phyloP scores from a whole-genome alignment of 2,329 filamentous ascomycete genomes.

The Nigrospora sphaerica region DNA sequence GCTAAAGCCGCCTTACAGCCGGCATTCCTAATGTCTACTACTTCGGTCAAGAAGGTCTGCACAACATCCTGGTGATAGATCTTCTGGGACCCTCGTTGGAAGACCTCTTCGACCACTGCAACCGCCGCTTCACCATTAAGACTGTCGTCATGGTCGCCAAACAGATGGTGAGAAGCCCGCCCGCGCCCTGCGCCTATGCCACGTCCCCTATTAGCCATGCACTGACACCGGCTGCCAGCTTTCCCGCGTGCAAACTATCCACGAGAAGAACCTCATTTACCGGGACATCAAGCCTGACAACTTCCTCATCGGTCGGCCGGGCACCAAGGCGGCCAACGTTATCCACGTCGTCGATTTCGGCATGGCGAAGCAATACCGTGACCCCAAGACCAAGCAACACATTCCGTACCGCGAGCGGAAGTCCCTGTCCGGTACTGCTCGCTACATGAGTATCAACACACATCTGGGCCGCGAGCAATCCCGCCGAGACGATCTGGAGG shows the following conservation, averaged over 20 bases:
- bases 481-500: conserved; percentile 90
- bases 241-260: conserved; percentile 85
- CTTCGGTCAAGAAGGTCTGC: conserved; percentile 95
- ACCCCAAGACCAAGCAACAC: conserved; percentile 98
- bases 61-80: conserved; percentile 98
- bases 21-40: conserved; percentile 99
- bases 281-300: conserved; percentile 99
- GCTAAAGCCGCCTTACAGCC: conserved; percentile 45
- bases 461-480: conserved; percentile 95
- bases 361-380: conserved; percentile 99
- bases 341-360: conserved; percentile 99
- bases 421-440: conserved; percentile 88
- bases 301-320: conserved; percentile 90
- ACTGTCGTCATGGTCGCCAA: conserved; percentile 99
- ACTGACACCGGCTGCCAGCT: conserved; percentile 45
- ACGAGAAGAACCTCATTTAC: conserved; percentile 99
- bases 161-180: conserved; percentile 67
- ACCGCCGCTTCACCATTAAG: conserved; percentile 90
- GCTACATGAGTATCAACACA: conserved; percentile 99
- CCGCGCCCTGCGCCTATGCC: background rate
- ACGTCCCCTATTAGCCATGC: background rate
- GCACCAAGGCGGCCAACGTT: conserved; percentile 91
- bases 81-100: conserved; percentile 90
- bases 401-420: conserved; percentile 97
- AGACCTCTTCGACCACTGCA: conserved; percentile 96